Evolutionary conservation across 108 stramenopile species (phyloP), one percentile per base, ranked within the genome.

Genomic region (Nitzschia inconspicua): DNA sequence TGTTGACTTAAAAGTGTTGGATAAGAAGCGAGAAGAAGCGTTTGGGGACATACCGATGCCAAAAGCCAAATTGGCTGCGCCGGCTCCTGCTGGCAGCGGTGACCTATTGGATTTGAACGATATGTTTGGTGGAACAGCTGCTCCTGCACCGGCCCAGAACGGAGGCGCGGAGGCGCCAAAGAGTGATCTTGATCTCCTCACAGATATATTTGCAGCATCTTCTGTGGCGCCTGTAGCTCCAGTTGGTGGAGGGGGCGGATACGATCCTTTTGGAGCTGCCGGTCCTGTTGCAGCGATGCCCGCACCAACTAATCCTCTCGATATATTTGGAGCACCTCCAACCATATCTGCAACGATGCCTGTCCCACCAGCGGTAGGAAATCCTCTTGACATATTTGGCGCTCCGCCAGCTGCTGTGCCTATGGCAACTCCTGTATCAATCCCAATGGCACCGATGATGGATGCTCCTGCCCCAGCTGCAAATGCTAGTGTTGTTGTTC

Each of bases 91-190:
- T 41, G 59, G 63, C 69, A 90, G 81, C 31, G 87, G 87, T n/a
- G 88, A 85, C 26, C 74, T 92, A 30, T 66, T 95, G 41, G 93
- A 96, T 63, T 67, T 99, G 41, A 81, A 89, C 30, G 94, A 92
- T 58, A 96, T 97, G n/a, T 95, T 96, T 54, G 96, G 94, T n/a
- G 81, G 88, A 9, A 47, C 66, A 30, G 41, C 76, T 3, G 48
- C 57, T 50, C 64, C 78, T 19, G 65, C 57, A 22, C 62, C 66
- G n/a, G 44, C 67, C 31, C 77, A 80, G 44, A 83, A 80, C 48
- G 79, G 78, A 28, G 57, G 41, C 22, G 72, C 52, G 5, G 67
- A 63, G 25, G 57, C 75, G 16, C 60, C 73, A 1, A 72, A 71
- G 57, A 91, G 82, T 42, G 90, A 93, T 68, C 61, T 89, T 25